Evolutionary conservation across 176 grass and related monocot species (phyloP), one percentile per base, ranked within the genome.

Genomic region (Guadua angustifolia): DNA sequence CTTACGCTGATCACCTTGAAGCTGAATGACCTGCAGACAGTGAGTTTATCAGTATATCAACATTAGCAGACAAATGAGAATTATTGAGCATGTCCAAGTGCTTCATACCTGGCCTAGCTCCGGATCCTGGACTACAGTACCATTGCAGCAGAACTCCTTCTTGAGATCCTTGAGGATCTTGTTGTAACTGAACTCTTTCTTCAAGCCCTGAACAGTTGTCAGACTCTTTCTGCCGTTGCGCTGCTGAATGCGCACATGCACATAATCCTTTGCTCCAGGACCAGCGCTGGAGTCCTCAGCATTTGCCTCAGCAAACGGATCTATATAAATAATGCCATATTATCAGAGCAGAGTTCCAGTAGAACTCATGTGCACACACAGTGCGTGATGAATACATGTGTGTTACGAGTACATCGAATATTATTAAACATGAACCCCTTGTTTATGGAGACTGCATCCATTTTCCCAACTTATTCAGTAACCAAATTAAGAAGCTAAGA

Each of bases 151-250:
- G 78, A 94, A 94, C 71, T 94, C 92, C 74, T 90, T 93, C 72
- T 93, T 94, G 79, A 94, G 92, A 94, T 94, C 92, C 92, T 94
- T 94, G 62, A 94, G 86, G 78, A 94, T 94, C 83, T 88, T 94
- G 78, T 86, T 94, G 75, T 94, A 94, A 38, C 92, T 94, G 74
- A 68, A 94, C 49, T 94, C 92, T 75, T 94, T 90, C 86, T 90
- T 90, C 17, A 94, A 53, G 61, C 92, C 92, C 86, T 94, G 92
- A 15, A 94, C 88, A 61, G 92, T 94, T 29, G 92, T 94, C 79
- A 94, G 74, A 88, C 92, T 94, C 92, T 94, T 94, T 38, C 92
- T 83, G 61, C 92, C 92, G 82, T 94, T 94, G 88, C 92, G 92
- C 50, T 94, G 92, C 92, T 94, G 92, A 84, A 88, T 88, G 75